A percentile compares a stretch with the other conserved stretches of the same genome.
Conservation (phyloP, 176 grass and related monocot genomes). For the Dendrocalamus sinicus region DNA sequence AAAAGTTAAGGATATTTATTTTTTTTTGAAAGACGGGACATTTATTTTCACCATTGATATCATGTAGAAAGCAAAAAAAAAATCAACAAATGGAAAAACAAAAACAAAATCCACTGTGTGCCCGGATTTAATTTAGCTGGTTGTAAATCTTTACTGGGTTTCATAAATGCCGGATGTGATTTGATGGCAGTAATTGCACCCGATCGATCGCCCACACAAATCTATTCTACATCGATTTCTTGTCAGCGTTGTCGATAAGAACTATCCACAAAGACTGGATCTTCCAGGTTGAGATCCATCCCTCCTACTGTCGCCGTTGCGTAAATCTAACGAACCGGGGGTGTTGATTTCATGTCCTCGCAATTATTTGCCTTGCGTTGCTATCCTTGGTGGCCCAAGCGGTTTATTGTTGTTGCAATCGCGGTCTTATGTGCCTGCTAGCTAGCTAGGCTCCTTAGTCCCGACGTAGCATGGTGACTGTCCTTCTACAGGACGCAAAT, state of each 20-base stretch:
- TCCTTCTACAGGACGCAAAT: not conserved
- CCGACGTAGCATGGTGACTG: conserved; percentile 9
- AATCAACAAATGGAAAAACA: too few species aligned
- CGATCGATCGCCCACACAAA: not conserved
- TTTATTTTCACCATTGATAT: not conserved
- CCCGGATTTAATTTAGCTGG: not conserved
- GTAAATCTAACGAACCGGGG: conserved; percentile 3
- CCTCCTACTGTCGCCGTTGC: conserved; percentile 15
- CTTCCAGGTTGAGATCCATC: conserved; percentile 17
- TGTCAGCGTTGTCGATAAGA: conserved; percentile 24
- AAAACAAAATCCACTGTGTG: not conserved
- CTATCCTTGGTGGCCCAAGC: not conserved
- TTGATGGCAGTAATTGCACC: conserved; percentile 25
- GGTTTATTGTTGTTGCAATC: not conserved
- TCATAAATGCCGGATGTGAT: not conserved
- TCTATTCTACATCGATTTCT: not conserved
- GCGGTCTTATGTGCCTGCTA: not conserved
- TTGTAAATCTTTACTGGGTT: not conserved
- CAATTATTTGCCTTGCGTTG: conserved; percentile 33
- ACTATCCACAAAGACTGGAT: not conserved
- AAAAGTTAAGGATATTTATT: not conserved
- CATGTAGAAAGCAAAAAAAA: not conserved
- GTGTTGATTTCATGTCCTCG: not conserved
- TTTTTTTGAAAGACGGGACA: too few species aligned
- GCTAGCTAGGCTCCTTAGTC: not conserved